Evolutionary conservation across 1,284 basidiomycete genomes (phyloP).

Genomic region (Sanghuangporus baumii): DNA sequence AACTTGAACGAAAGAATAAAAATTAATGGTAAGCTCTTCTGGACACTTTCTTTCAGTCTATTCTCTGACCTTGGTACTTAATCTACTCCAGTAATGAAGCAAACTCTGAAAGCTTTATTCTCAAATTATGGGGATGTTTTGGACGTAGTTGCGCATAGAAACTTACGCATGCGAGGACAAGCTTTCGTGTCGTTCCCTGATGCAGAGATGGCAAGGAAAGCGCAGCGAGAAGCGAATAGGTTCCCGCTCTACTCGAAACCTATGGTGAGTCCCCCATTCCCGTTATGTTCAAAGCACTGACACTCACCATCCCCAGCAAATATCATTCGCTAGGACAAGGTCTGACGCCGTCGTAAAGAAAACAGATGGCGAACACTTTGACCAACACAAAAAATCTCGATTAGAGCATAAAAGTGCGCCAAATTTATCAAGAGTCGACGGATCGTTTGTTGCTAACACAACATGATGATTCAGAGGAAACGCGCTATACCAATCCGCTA

Average conservation of each 20-base stretch:
- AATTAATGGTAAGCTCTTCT: slow-evolving; percentile 57
- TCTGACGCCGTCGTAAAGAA: slow-evolving; percentile 87
- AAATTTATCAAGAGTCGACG: neutral
- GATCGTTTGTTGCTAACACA: slow-evolving; percentile 1
- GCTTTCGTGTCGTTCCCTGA: slow-evolving; percentile 93
- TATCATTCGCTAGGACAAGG: slow-evolving; percentile 83
- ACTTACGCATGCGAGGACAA: slow-evolving; percentile 96
- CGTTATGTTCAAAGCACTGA: neutral
- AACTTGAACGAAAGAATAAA: slow-evolving; percentile 98
- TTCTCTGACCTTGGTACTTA: slow-evolving; percentile 2
- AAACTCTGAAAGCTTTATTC: slow-evolving; percentile 85
- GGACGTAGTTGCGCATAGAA: slow-evolving; percentile 89
- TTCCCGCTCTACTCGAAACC: slow-evolving; percentile 97
- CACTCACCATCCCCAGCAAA: slow-evolving; percentile 56
- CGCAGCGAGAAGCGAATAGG: slow-evolving; percentile 86
- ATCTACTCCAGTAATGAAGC: slow-evolving; percentile 66
- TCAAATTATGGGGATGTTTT: slow-evolving; percentile 90
- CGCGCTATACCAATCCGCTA: slow-evolving; percentile 81
- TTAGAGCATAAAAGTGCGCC: slow-evolving; percentile 77
- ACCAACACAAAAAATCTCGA: slow-evolving; percentile 70
- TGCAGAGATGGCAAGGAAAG: slow-evolving; percentile 78
- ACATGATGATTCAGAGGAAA: slow-evolving; percentile 46
- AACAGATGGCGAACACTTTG: slow-evolving; percentile 60
- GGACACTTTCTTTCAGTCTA: slow-evolving; percentile 10
- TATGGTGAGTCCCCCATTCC: slow-evolving; percentile 55